These are phyloP conservation scores for Microdochium paspali DNA, from an alignment of 2,329 filamentous ascomycete species.

Conservation along the genomic window DNA sequence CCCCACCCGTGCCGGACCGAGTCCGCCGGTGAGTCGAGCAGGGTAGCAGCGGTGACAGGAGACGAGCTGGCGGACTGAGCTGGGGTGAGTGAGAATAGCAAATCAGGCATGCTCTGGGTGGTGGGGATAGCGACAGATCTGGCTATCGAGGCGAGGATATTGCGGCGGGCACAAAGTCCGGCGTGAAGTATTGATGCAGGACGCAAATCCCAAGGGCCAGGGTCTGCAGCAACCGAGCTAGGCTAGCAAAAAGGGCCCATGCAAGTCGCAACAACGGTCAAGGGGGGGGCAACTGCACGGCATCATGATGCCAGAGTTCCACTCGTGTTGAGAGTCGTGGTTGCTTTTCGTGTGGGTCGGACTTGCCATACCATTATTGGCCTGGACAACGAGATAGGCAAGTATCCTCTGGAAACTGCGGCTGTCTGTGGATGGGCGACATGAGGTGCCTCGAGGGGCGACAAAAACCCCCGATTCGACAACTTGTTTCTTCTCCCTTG, in stretches of 20 bases:
- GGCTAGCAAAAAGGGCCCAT: background rate
- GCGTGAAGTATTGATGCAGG: background rate
- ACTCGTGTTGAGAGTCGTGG: background rate
- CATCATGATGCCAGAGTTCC: background rate
- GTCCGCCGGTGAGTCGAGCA: background rate
- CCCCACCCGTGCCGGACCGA: background rate
- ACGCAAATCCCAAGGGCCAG: background rate
- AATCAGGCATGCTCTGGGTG: background rate
- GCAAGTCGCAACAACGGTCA: background rate
- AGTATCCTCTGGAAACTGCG: too few species aligned
- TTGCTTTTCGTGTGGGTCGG: background rate
- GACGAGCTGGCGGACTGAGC: too few species aligned
- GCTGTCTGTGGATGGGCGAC: too few species aligned
- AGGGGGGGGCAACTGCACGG: background rate
- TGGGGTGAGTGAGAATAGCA: background rate
- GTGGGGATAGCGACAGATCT: background rate
- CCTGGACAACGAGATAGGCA: too few species aligned
- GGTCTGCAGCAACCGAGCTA: background rate
- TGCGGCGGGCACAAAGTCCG: background rate
- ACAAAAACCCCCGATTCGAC: too few species aligned
- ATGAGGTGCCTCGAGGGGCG: too few species aligned
- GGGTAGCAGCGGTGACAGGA: too few species aligned
- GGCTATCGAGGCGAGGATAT: background rate
- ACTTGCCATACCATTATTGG: background rate
- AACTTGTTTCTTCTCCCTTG: too few species aligned